Evolutionary conservation across 257 asterid species (phyloP).

Genomic region (Gentiana macrophylla): DNA sequence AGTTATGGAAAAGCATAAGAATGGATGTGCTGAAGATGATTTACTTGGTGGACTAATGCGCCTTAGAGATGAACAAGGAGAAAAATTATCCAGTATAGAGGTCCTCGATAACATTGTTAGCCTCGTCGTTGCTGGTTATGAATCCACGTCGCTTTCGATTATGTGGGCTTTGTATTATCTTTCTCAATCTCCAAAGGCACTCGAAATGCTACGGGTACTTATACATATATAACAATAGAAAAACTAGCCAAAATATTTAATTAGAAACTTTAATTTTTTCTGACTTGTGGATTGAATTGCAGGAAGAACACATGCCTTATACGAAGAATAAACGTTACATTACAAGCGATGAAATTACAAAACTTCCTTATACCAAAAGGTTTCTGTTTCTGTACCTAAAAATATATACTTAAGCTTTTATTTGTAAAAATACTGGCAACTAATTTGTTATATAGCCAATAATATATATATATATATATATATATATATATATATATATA

Average conservation of each 20-base stretch:
- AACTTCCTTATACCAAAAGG: neutral
- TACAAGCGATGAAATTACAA: neutral
- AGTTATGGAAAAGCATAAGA: slow-evolving; percentile 39
- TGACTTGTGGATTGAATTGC: neutral
- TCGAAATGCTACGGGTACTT: slow-evolving; percentile 30
- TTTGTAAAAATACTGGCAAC: neutral
- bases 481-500: too few relatives aligned
- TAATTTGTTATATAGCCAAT: neutral
- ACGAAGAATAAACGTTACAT: too few relatives aligned
- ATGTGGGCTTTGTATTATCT: slow-evolving; percentile 16
- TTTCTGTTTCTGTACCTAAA: too few relatives aligned
- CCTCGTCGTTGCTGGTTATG: slow-evolving; percentile 32
- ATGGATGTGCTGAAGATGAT: slow-evolving; percentile 10
- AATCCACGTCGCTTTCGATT: slow-evolving; percentile 27
- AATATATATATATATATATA: too few relatives aligned
- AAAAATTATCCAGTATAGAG: slow-evolving; percentile 21
- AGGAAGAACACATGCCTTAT: neutral
- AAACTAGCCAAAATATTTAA: neutral
- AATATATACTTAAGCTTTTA: neutral
- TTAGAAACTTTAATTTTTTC: neutral
- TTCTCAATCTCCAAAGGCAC: slow-evolving; percentile 33
- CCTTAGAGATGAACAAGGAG: slow-evolving; percentile 1
- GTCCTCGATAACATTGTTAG: slow-evolving; percentile 37
- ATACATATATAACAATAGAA: neutral
- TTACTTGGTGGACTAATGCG: neutral